Conservation (phyloP, 2,329 filamentous ascomycete genomes). For the Diaporthe humulicola region DNA sequence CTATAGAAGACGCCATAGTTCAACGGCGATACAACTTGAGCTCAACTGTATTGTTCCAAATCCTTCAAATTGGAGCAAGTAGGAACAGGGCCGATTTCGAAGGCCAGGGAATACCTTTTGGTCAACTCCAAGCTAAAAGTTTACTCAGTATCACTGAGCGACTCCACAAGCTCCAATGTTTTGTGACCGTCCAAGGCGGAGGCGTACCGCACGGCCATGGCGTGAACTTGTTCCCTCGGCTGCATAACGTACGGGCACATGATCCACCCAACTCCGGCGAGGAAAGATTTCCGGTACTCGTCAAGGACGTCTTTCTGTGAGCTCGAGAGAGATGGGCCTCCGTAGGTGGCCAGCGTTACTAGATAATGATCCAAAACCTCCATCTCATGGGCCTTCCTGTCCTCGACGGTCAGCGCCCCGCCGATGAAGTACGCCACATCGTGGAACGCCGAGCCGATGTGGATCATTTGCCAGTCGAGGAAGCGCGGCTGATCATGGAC, state of each 20-base stretch:
- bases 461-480: constrained; percentile 54
- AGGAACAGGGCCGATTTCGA: neutral
- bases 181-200: constrained; percentile 54
- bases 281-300: constrained; percentile 50
- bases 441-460: constrained; percentile 53
- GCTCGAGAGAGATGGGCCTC: constrained; percentile 46
- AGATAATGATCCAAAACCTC: constrained; percentile 52
- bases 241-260: constrained; percentile 49
- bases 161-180: constrained; percentile 48
- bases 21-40: neutral
- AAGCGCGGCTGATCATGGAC: constrained; percentile 45
- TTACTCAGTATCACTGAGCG: neutral
- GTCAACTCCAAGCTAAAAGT: neutral
- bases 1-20: neutral
- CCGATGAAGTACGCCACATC: constrained; percentile 53
- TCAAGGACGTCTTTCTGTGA: constrained; percentile 47
- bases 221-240: constrained; percentile 51
- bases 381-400: constrained; percentile 50
- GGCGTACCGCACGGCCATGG: constrained; percentile 51
- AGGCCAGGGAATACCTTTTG: no score
- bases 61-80: neutral
- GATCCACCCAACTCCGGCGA: constrained; percentile 50
- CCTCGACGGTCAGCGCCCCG: constrained; percentile 49
- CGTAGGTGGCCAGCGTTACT: constrained; percentile 43
- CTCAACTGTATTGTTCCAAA: neutral